These are phyloP conservation scores for Argentina anserina DNA, from an alignment of 306 rosid genomes.

Conservation along the genomic window DNA sequence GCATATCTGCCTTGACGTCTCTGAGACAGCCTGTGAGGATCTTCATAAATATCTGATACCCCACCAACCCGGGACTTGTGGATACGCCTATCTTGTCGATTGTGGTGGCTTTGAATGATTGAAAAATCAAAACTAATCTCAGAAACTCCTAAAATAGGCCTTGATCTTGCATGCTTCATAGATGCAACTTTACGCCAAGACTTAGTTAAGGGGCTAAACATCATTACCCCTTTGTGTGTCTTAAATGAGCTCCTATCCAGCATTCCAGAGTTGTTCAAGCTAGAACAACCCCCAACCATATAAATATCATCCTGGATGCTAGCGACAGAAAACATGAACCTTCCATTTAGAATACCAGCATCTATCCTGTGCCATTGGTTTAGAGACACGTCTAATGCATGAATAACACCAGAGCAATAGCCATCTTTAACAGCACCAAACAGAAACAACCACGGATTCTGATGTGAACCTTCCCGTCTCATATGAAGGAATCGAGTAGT, in stretches of 20 bases:
- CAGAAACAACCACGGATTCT: slow-evolving; percentile 84
- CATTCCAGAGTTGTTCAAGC: slow-evolving; percentile 82
- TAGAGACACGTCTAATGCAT: slow-evolving; percentile 72
- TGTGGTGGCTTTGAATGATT: slow-evolving; percentile 53
- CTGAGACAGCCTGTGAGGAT: slow-evolving; percentile 91
- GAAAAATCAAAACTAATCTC: slow-evolving; percentile 71
- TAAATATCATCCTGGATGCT: slow-evolving; percentile 78
- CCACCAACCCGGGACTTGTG: slow-evolving; percentile 73
- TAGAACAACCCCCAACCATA: slow-evolving; percentile 93
- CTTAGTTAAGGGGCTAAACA: slow-evolving; percentile 80
- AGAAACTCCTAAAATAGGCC: slow-evolving; percentile 76
- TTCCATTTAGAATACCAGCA: slow-evolving; percentile 78
- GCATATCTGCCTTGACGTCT: slow-evolving; percentile 69
- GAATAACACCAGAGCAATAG: slow-evolving; percentile 89
- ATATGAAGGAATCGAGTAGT: slow-evolving; percentile 77
- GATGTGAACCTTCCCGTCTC: slow-evolving; percentile 84
- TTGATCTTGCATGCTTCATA: slow-evolving; percentile 85
- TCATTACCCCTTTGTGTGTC: slow-evolving; percentile 86
- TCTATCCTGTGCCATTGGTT: slow-evolving; percentile 83
- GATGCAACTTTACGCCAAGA: slow-evolving; percentile 89
- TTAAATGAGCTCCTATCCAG: slow-evolving; percentile 88
- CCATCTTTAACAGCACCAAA: slow-evolving; percentile 94
- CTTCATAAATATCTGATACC: slow-evolving; percentile 91
- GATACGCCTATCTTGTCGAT: slow-evolving; percentile 73
- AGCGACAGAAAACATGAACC: slow-evolving; percentile 88